Percentiles rank a stretch among this genome's conserved stretches.
phyloP scores from a whole-genome alignment of 2,329 filamentous ascomycete species.

The Ophiosphaerella narmari region DNA sequence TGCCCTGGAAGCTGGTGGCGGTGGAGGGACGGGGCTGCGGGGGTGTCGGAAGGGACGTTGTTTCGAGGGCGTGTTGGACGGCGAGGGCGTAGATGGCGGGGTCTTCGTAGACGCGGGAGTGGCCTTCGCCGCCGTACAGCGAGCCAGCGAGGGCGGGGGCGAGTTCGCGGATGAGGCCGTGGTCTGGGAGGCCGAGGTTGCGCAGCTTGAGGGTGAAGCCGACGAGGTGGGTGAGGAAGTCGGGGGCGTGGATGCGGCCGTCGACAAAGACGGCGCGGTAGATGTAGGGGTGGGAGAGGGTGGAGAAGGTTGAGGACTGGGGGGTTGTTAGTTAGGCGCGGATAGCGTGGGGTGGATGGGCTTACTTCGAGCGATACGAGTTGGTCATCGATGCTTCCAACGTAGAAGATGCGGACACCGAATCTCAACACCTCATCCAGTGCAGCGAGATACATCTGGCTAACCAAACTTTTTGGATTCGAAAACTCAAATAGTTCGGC shows the following conservation, averaged over 20 bases:
- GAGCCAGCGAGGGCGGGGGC: slow-evolving; percentile 87
- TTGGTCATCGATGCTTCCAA: slow-evolving; percentile 96
- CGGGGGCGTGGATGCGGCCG: slow-evolving; percentile 85
- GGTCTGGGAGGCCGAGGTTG: slow-evolving; percentile 90
- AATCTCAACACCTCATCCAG: slow-evolving; percentile 75
- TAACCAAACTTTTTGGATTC: slow-evolving; percentile 78
- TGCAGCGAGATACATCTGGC: slow-evolving; percentile 77
- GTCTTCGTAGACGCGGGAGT: slow-evolving; percentile 92
- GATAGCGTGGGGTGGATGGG: neutral
- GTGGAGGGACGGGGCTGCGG: slow-evolving; percentile 26
- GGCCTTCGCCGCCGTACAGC: slow-evolving; percentile 88
- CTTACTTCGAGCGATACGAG: slow-evolving; percentile 85
- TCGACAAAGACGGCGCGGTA: slow-evolving; percentile 97
- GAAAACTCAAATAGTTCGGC: slow-evolving; percentile 94
- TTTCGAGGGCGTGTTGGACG: slow-evolving; percentile 54
- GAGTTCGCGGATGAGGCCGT: slow-evolving; percentile 89
- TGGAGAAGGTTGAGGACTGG: slow-evolving; percentile 84
- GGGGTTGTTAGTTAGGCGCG: slow-evolving; percentile 54
- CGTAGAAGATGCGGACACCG: slow-evolving; percentile 81
- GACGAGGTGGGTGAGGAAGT: slow-evolving; percentile 91
- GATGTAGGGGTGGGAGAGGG: slow-evolving; percentile 87
- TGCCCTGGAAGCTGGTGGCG: slow-evolving; percentile 32
- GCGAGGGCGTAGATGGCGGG: slow-evolving; percentile 75
- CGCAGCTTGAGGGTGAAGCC: slow-evolving; percentile 92
- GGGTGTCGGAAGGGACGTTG: slow-evolving; percentile 43